Percentiles rank a stretch among this genome's conserved stretches.
Evolutionary conservation across 2,329 filamentous ascomycete species (phyloP).

Genomic region (Fusarium concolor): DNA sequence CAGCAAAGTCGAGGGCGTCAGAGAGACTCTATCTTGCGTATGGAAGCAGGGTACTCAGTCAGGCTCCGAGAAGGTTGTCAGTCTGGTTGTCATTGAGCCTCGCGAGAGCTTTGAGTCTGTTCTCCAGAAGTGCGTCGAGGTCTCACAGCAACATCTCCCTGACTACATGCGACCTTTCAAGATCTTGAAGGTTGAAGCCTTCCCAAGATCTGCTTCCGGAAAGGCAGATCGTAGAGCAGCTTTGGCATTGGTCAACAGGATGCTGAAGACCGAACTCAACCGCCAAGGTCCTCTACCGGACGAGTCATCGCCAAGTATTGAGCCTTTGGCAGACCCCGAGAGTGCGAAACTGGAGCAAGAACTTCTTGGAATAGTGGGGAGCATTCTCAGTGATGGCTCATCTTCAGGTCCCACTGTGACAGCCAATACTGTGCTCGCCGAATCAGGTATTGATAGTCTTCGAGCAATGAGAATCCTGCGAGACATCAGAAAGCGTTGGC

Average conservation of each 20-base stretch:
- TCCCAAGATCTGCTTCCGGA: conserved; percentile 16
- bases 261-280: rapidly evolving
- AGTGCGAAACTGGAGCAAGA: neutral
- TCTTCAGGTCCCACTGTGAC: neutral
- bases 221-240: conserved; percentile 19
- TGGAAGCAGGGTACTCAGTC: conserved; percentile 2
- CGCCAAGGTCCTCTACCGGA: rapidly evolving
- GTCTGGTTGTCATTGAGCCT: neutral
- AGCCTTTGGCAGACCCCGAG: neutral
- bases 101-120: neutral
- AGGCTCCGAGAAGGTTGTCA: conserved; percentile 23
- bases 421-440: neutral
- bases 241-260: neutral
- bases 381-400: neutral
- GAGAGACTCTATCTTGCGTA: conserved; percentile 3
- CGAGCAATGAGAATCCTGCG: conserved; percentile 22
- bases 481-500: conserved; percentile 14
- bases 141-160: neutral
- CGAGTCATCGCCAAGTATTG: rapidly evolving
- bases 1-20: neutral
- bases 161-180: conserved; percentile 33
- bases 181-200: neutral
- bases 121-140: neutral
- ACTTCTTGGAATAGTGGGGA: neutral
- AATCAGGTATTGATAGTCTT: conserved; percentile 24